Evolutionary conservation across 148 eudicot species (phyloP), one percentile per base, ranked within the genome.

Genomic region (Nepenthes gracilis): DNA sequence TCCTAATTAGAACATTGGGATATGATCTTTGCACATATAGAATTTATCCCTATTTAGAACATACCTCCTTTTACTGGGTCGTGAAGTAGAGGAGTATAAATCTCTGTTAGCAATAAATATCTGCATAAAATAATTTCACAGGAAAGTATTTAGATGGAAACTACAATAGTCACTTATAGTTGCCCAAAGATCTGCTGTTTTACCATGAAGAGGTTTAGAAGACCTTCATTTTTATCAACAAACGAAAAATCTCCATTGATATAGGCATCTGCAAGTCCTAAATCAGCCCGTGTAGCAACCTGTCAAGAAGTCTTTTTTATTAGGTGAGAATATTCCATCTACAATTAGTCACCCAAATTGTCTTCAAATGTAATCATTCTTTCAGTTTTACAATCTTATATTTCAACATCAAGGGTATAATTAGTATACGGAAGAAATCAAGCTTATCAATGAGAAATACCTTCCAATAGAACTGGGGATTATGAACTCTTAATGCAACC

Each of bases 201-300:
- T 81, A 93, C 99, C 99, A 71, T 79, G 74, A 93, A 86, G 58
- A 93, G 75, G 70, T 86, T 78, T 56, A 82, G 68, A 76, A 93
- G 91, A 54, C 99, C 99, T 71, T 82, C 84, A 54, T 81, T 59
- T 68, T 81, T 79, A 74, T 93, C 89, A 32, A 93, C 92, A 52
- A 84, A 75, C 43, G 99, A 86, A 66, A 89, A 82, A 65, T 93
- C 99, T 14, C 99, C 89, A 67, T 93, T 82, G 45, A 93, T 86
- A 65, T 82, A 89, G 49, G 99, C 96, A 79, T 93, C 99, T 58
- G 99, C 99, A 64, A 93, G 87, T 70, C 99, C 99, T 74, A 93
- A 81, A 64, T 93, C 99, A 59, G 95, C 92, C 65, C 86, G 78
- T 62, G 76, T 86, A 51, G 85, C 88, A 50, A 93, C 88, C 98